Percentiles rank a stretch among this genome's conserved stretches.
Evolutionary conservation across 768 basidiomycete species (phyloP).

Genomic region (Aureoboletus auriporus): DNA sequence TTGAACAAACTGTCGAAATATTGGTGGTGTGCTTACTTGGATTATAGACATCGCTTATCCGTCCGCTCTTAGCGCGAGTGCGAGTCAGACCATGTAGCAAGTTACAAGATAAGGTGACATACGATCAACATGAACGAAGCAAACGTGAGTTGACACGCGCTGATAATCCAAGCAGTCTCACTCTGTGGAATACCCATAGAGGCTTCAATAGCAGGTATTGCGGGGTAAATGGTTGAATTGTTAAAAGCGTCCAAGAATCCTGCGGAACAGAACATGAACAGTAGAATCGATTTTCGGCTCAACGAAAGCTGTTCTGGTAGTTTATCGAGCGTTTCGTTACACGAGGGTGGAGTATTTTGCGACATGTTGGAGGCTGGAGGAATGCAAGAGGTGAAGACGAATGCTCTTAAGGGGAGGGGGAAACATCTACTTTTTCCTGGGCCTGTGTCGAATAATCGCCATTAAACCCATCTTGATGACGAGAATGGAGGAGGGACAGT

Average conservation of each 20-base stretch:
- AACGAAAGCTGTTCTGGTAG: slow-evolving; percentile 14
- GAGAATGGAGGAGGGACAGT: not conserved
- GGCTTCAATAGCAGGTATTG: slow-evolving; percentile 33
- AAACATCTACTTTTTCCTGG: not conserved
- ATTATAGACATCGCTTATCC: slow-evolving; percentile 23
- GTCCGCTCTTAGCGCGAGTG: slow-evolving; percentile 16
- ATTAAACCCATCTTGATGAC: too few relatives aligned
- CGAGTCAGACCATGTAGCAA: slow-evolving; percentile 6
- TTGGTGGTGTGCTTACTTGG: slow-evolving; percentile 25
- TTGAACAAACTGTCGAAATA: slow-evolving; percentile 24
- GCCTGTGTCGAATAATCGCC: not conserved
- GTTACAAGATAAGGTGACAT: not conserved
- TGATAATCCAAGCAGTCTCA: slow-evolving; percentile 35
- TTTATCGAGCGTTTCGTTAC: slow-evolving; percentile 1
- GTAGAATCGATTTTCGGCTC: slow-evolving; percentile 27
- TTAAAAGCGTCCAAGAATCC: slow-evolving; percentile 44
- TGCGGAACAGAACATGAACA: slow-evolving; percentile 37
- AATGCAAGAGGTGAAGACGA: not conserved
- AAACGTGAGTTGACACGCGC: slow-evolving; percentile 46
- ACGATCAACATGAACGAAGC: slow-evolving; percentile 35
- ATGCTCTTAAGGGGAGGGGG: not conserved
- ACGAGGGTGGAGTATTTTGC: not conserved
- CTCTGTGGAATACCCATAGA: slow-evolving; percentile 7
- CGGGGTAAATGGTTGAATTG: slow-evolving; percentile 38
- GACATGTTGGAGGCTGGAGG: slow-evolving; percentile 4